phyloP scores from a whole-genome alignment of 2,329 filamentous ascomycete species.

The Elsinoe ampelina region DNA sequence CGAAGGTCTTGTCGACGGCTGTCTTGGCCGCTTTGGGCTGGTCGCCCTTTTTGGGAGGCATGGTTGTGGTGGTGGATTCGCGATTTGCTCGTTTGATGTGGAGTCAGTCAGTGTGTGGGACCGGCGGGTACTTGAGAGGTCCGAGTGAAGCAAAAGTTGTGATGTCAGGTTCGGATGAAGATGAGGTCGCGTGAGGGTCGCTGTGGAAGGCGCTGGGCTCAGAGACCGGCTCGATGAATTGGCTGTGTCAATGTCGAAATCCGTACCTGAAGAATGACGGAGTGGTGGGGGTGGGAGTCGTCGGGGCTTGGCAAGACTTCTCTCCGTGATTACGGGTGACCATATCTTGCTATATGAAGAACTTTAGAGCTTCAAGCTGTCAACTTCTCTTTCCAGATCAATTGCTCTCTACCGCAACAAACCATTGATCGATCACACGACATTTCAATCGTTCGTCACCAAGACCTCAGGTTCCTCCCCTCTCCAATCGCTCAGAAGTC shows the following conservation, averaged over 20 bases:
- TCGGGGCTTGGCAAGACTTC: not conserved
- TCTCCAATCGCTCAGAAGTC: too few species aligned
- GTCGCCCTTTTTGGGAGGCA: slow-evolving; percentile 64
- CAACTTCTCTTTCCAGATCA: not conserved
- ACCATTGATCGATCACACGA: too few species aligned
- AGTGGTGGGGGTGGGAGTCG: not conserved
- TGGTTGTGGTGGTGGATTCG: slow-evolving; percentile 37
- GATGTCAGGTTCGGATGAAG: too few species aligned
- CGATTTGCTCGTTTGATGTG: not conserved
- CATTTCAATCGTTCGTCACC: too few species aligned
- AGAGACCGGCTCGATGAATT: slow-evolving; percentile 10
- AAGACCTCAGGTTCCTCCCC: too few species aligned
- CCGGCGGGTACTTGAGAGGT: not conserved
- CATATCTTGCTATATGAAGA: not conserved
- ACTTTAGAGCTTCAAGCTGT: slow-evolving; percentile 4
- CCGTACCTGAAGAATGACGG: slow-evolving; percentile 6
- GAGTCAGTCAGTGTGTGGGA: not conserved
- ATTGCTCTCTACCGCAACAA: not conserved
- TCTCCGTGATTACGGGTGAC: not conserved
- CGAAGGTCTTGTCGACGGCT: slow-evolving; percentile 94
- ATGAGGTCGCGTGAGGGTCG: slow-evolving; percentile 8
- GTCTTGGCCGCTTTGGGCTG: slow-evolving; percentile 47
- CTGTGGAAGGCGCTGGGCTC: not conserved
- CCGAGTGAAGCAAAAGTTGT: not conserved
- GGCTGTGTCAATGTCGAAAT: slow-evolving; percentile 3